phyloP scores from a whole-genome alignment of 1,284 basidiomycete genomes.

The Trametes hirsuta region DNA sequence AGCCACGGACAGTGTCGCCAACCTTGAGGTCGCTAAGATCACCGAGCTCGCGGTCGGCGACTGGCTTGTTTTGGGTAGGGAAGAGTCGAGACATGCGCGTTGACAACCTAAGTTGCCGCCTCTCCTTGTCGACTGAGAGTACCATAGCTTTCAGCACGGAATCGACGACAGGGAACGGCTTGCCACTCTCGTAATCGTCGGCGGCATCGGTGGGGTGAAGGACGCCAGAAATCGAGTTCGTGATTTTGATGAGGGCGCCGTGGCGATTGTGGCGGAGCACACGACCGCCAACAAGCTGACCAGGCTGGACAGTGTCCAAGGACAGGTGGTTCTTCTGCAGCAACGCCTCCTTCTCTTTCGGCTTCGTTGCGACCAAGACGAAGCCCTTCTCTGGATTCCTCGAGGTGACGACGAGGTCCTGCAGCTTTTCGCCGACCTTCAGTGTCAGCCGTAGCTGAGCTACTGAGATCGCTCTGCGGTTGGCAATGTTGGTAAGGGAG shows the following conservation, averaged over 20 bases:
- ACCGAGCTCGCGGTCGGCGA: constrained; percentile 76
- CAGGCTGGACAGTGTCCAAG: constrained; percentile 68
- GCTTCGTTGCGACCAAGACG: constrained; percentile 82
- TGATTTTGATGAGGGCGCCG: constrained; percentile 79
- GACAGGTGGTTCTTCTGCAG: constrained; percentile 57
- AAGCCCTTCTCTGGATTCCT: constrained; percentile 88
- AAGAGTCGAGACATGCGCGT: constrained; percentile 75
- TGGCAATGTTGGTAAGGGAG: constrained; percentile 88
- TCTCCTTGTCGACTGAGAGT: constrained; percentile 65
- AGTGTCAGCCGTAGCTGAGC: constrained; percentile 73
- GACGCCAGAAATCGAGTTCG: constrained; percentile 69
- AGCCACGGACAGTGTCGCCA: constrained; percentile 81
- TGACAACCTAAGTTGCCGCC: constrained; percentile 77
- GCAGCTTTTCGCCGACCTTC: constrained; percentile 73
- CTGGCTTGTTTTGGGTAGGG: constrained; percentile 47
- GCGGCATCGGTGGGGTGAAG: constrained; percentile 81
- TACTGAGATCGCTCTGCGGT: constrained; percentile 68
- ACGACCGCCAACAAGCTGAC: constrained; percentile 79
- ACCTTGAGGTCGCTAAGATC: constrained; percentile 67
- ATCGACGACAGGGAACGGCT: constrained; percentile 65
- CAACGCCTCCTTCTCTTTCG: constrained; percentile 52
- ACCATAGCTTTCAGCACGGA: constrained; percentile 74
- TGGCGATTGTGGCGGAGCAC: constrained; percentile 69
- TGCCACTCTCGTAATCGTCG: constrained; percentile 75
- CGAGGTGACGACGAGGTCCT: constrained; percentile 87